Conservation (phyloP, 768 basidiomycete genomes). For the Agrocybe praecox region DNA sequence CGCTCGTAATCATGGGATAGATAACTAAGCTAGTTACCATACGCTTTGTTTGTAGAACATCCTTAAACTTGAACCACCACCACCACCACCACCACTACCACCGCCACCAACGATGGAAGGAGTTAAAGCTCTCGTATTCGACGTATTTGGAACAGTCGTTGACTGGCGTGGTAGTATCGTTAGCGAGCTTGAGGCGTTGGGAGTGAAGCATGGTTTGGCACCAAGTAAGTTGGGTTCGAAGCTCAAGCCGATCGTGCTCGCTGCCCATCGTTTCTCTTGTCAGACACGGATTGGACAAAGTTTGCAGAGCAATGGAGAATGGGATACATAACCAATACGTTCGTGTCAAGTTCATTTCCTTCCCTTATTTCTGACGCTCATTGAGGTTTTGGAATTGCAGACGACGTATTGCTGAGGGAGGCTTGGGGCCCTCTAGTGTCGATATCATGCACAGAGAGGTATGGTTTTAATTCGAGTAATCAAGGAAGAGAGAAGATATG, state of each 20-base stretch:
- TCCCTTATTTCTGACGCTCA: neutral
- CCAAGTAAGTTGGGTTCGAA: conserved; percentile 17
- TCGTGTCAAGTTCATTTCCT: neutral
- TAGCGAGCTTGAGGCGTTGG: conserved; percentile 30
- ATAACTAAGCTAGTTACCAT: no score
- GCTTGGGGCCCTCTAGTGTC: conserved; percentile 48
- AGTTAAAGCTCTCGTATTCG: conserved; percentile 48
- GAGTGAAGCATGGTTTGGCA: conserved; percentile 24
- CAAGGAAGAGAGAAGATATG: neutral
- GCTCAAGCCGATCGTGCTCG: no score
- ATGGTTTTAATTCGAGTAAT: neutral
- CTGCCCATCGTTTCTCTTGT: neutral
- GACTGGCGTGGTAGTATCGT: conserved; percentile 43
- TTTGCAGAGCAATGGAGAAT: conserved; percentile 62
- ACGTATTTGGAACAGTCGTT: conserved; percentile 54
- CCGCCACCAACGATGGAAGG: conserved; percentile 14
- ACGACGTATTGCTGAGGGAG: conserved; percentile 43
- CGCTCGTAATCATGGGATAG: no score
- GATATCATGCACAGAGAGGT: conserved; percentile 62
- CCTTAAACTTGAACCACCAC: no score
- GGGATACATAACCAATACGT: conserved; percentile 53
- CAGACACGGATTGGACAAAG: conserved; percentile 39
- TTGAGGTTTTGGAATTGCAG: conserved; percentile 27
- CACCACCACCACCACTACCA: no score
- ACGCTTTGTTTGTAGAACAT: no score